Evolutionary conservation across 495 filamentous ascomycete species (phyloP).

Genomic region (Xylaria intraflava): DNA sequence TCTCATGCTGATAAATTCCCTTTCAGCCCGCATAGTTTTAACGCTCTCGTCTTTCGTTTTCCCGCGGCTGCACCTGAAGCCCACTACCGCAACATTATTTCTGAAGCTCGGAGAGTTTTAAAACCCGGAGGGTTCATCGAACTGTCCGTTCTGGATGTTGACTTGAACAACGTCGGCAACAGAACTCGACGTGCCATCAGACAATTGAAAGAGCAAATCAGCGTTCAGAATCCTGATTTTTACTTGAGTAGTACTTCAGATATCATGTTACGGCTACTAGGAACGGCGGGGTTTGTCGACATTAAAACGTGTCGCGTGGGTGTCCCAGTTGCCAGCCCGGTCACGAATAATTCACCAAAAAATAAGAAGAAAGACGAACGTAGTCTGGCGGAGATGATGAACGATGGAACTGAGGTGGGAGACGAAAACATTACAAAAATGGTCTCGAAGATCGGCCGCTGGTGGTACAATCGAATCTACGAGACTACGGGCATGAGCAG

Average conservation of each 20-base stretch:
- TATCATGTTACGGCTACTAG: constrained; percentile 66
- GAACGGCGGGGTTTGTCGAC: constrained; percentile 72
- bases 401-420: constrained; percentile 52
- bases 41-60: constrained; percentile 81
- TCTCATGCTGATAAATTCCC: constrained; percentile 68
- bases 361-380: constrained; percentile 42
- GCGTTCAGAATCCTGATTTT: constrained; percentile 48
- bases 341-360: constrained; percentile 34
- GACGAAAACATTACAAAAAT: constrained; percentile 86
- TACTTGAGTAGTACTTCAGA: constrained; percentile 72
- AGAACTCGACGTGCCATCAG: constrained; percentile 69
- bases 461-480: constrained; percentile 95
- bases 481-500: constrained; percentile 55
- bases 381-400: constrained; percentile 64
- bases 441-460: constrained; percentile 84
- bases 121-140: constrained; percentile 87
- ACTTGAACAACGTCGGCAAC: constrained; percentile 82
- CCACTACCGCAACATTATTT: constrained; percentile 71
- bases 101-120: constrained; percentile 85
- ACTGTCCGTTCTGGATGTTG: constrained; percentile 74
- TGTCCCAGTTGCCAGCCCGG: constrained; percentile 74
- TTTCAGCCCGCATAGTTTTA: constrained; percentile 81
- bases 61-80: constrained; percentile 65
- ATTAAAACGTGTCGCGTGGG: constrained; percentile 83
- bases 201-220: constrained; percentile 69